Evolutionary conservation across 2,329 filamentous ascomycete species (phyloP).

Genomic region (Thelonectria olida): DNA sequence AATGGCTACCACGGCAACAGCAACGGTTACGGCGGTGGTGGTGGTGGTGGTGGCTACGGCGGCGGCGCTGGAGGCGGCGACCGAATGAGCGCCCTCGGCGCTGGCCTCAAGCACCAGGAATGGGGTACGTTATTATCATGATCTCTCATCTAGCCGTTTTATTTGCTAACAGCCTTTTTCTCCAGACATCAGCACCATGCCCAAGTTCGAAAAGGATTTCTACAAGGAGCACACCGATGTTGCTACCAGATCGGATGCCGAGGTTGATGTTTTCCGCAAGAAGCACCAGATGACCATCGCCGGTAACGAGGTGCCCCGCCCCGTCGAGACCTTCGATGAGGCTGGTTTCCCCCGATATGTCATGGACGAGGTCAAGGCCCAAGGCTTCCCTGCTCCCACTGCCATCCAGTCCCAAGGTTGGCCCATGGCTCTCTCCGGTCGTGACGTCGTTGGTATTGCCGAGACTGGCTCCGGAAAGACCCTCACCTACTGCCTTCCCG

Average conservation of each 20-base stretch:
- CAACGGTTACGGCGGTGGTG: slow-evolving; percentile 47
- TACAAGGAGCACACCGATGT: slow-evolving; percentile 95
- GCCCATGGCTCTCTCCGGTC: slow-evolving; percentile 98
- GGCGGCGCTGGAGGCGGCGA: slow-evolving; percentile 79
- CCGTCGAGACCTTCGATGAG: slow-evolving; percentile 97
- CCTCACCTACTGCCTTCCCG: slow-evolving; percentile 95
- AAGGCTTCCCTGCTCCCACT: slow-evolving; percentile 93
- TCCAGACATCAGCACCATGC: slow-evolving; percentile 77
- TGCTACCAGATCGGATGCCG: slow-evolving; percentile 74
- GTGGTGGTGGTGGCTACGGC: slow-evolving; percentile 48
- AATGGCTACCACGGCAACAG: slow-evolving; percentile 52
- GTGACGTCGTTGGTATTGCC: slow-evolving; percentile 98
- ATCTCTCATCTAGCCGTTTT: slow-evolving; percentile 36
- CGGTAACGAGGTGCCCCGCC: slow-evolving; percentile 85
- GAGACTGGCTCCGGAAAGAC: slow-evolving; percentile 99
- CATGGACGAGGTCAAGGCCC: slow-evolving; percentile 97
- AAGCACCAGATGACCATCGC: slow-evolving; percentile 85
- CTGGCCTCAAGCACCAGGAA: slow-evolving; percentile 84
- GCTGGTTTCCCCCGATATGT: slow-evolving; percentile 97
- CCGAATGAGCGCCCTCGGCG: slow-evolving; percentile 91
- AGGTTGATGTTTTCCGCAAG: slow-evolving; percentile 89
- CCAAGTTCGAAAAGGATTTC: slow-evolving; percentile 99
- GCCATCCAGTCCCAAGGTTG: slow-evolving; percentile 98
- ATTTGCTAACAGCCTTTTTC: slow-evolving; percentile 34
- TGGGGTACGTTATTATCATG: slow-evolving; percentile 74